A percentile compares a stretch with the other conserved stretches of the same genome.
phyloP scores from a whole-genome alignment of 805 yeast species.

The Saccharomyces cerevisiae region DNA sequence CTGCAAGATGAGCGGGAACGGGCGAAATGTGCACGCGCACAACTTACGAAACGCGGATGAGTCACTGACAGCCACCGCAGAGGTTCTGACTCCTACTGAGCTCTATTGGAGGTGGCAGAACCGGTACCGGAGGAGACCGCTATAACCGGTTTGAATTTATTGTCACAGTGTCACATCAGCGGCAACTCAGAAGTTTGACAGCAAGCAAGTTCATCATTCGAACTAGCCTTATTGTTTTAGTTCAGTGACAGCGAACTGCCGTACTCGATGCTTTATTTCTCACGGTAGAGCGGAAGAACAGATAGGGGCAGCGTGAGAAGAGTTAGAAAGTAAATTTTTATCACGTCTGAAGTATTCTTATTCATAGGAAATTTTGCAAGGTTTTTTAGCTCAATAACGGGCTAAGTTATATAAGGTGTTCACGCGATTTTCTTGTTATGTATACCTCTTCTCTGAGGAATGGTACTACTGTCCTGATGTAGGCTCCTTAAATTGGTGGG shows the following conservation, averaged over 20 bases:
- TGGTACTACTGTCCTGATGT: too few relatives aligned
- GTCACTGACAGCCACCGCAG: neutral
- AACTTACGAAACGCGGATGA: neutral
- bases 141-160: neutral
- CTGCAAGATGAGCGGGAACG: neutral
- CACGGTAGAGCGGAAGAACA: neutral
- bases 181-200: neutral
- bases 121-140: constrained; percentile 1
- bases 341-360: too few relatives aligned
- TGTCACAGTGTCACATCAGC: neutral
- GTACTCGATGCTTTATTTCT: neutral
- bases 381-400: too few relatives aligned
- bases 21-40: neutral
- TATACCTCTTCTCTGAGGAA: too few relatives aligned
- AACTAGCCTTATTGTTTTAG: neutral
- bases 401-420: too few relatives aligned
- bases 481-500: too few relatives aligned
- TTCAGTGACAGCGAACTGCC: neutral
- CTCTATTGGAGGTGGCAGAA: neutral
- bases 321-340: too few relatives aligned
- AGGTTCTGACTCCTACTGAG: neutral
- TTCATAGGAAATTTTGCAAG: too few relatives aligned
- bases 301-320: neutral
- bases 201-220: neutral
- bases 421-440: too few relatives aligned